Evolutionary conservation across 179 eudicot genomes (phyloP).

Genomic region (Dionaea muscipula): DNA sequence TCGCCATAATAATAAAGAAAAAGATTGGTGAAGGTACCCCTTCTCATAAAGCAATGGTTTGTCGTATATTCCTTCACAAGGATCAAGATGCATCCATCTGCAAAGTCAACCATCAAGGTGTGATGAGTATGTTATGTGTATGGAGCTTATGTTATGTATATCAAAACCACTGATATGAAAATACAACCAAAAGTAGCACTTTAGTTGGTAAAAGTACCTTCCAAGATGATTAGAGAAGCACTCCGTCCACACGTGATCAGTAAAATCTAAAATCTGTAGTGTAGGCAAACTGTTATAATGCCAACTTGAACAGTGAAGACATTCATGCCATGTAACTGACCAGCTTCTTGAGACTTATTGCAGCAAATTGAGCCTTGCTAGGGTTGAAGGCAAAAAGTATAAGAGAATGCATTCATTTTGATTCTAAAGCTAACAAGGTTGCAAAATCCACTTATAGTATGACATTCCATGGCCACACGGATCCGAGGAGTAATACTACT

Average conservation of each 20-base stretch:
- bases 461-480: too few species aligned
- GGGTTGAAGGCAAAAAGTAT: background rate
- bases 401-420: background rate
- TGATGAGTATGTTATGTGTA: background rate
- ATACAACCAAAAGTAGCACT: background rate
- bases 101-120: background rate
- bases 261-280: conserved; percentile 66
- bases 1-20: conserved; percentile 7
- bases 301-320: too few species aligned
- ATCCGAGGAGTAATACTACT: too few species aligned
- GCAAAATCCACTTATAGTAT: too few species aligned
- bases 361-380: too few species aligned
- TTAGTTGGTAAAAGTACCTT: conserved; percentile 35
- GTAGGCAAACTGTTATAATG: too few species aligned
- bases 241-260: conserved; percentile 98
- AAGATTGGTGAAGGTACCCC: conserved; percentile 37
- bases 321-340: too few species aligned
- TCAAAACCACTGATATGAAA: background rate
- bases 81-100: conserved; percentile 99
- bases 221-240: conserved; percentile 65
- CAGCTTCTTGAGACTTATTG: too few species aligned
- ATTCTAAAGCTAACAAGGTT: too few species aligned
- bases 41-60: conserved; percentile 77
- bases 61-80: conserved; percentile 91
- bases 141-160: background rate